Base-by-base conservation (phyloP, 495 filamentous ascomycete genomes). In the Neurospora tetraspora region DNA sequence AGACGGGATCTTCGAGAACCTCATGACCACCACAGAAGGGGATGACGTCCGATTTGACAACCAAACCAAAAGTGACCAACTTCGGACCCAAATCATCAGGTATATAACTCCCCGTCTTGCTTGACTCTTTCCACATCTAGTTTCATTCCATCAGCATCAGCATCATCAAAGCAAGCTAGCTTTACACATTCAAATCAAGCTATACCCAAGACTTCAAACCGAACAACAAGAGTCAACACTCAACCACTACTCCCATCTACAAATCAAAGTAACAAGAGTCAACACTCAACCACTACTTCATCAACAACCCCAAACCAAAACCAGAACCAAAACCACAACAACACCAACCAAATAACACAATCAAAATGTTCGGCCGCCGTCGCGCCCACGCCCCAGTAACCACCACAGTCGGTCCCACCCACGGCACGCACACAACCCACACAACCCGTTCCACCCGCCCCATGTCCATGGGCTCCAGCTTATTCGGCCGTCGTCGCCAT, bases 391-490 rank as follows among this genome's bases (percentile, higher is more conserved):
- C 39, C 7, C 65, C n/a, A 12, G 5, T 74, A 68, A 71, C 71
- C 42, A 68, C 38, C 70, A 20, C 8, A 69, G 16, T 39, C 34
- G 18, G 16, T 18, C 40, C 40, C 1, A 43, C 16, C 42, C n/a
- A n/a, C n/a, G n/a, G n/a, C n/a, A n/a, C n/a, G 23, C 68, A 2
- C 20, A 16, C 23, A 65, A n/a, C n/a, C 40, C 31, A 69, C 59
- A n/a, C 70, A 53, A n/a, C n/a, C n/a, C n/a, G n/a, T 39, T 73
- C 65, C 6, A 69, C 39, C 10, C n/a, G 59, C 71, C 69, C 61
- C 39, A 39, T 39, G n/a, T n/a, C n/a, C n/a, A n/a, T n/a, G n/a
- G n/a, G n/a, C n/a, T n/a, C n/a, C n/a, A n/a, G n/a, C n/a, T n/a
- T n/a, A n/a, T n/a, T n/a, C n/a, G n/a, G n/a, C n/a, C n/a, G n/a